phyloP scores from a whole-genome alignment of 1,284 basidiomycete species.

The Ustilago trichophora region DNA sequence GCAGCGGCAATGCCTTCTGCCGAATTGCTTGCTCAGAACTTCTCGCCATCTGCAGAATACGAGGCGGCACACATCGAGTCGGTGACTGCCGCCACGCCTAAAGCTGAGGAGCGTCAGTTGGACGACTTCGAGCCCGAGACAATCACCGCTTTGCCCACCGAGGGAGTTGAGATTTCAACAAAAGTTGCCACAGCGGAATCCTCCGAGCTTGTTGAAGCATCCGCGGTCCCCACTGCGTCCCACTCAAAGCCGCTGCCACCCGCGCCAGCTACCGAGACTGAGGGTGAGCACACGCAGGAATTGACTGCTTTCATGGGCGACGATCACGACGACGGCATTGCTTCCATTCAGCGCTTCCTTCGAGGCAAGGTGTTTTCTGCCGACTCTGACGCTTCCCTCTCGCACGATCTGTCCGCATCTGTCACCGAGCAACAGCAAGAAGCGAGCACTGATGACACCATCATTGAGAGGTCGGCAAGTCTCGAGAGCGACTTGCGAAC shows the following conservation, averaged over 20 bases:
- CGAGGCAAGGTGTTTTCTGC: slow-evolving; percentile 28
- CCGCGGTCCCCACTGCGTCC: no score
- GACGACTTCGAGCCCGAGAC: neutral
- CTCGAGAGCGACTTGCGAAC: slow-evolving; percentile 18
- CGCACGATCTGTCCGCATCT: slow-evolving; percentile 1
- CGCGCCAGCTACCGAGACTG: neutral
- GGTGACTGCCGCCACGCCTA: neutral
- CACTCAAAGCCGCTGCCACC: neutral
- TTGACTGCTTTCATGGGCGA: slow-evolving; percentile 9
- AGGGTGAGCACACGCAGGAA: slow-evolving; percentile 1
- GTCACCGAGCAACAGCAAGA: neutral
- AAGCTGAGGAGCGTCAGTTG: neutral
- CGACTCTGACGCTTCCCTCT: slow-evolving; percentile 15
- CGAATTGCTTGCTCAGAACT: neutral
- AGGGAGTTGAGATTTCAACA: no score
- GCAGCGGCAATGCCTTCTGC: no score
- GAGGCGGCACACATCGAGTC: neutral
- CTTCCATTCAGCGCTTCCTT: slow-evolving; percentile 35
- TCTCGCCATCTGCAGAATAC: neutral
- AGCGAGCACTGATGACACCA: slow-evolving; percentile 21
- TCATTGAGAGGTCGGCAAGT: slow-evolving; percentile 22
- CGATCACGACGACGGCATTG: slow-evolving; percentile 29
- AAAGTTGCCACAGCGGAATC: no score
- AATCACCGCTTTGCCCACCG: neutral
- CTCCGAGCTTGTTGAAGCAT: neutral